Conservation (phyloP, 225 moss, liverwort and hornwort species). For the Straminergon stramineum region DNA sequence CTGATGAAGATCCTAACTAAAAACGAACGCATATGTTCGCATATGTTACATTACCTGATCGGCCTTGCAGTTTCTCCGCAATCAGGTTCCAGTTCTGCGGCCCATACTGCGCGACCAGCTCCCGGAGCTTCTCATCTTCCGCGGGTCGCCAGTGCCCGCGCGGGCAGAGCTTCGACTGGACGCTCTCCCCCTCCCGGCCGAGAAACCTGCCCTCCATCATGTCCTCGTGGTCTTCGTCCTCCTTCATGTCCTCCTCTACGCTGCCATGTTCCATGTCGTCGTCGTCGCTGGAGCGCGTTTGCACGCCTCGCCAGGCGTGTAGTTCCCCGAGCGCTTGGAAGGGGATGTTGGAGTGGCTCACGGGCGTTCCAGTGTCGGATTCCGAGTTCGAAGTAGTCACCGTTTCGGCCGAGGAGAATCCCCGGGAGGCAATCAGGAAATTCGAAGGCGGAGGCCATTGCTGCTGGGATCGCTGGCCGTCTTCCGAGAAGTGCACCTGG, state of each 20-base stretch:
- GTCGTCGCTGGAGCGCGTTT: constrained; percentile 14
- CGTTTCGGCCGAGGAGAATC: constrained; percentile 26
- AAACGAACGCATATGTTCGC: neutral
- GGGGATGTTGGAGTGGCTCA: constrained; percentile 18
- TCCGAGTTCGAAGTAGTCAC: constrained; percentile 36
- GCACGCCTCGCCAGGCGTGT: neutral
- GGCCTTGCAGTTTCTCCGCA: constrained; percentile 85
- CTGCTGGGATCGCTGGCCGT: neutral
- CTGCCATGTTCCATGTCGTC: constrained; percentile 50
- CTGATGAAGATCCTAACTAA: neutral
- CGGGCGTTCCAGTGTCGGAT: constrained; percentile 36
- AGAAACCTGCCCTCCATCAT: constrained; percentile 31
- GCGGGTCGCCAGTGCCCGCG: constrained; percentile 97
- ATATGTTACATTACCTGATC: constrained; percentile 52
- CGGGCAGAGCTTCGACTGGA: constrained; percentile 88
- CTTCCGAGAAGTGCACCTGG: constrained; percentile 19
- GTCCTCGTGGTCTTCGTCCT: constrained; percentile 45
- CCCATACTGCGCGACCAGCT: constrained; percentile 81
- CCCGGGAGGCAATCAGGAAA: constrained; percentile 2
- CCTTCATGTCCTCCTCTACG: constrained; percentile 63
- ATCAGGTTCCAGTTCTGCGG: constrained; percentile 99
- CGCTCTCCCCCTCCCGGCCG: constrained; percentile 39
- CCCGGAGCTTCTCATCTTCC: constrained; percentile 85
- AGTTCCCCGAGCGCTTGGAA: constrained; percentile 15
- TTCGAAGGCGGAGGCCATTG: neutral